Evolutionary conservation across 2,329 filamentous ascomycete species (phyloP).

Genomic region (Niveomyces coronatus): DNA sequence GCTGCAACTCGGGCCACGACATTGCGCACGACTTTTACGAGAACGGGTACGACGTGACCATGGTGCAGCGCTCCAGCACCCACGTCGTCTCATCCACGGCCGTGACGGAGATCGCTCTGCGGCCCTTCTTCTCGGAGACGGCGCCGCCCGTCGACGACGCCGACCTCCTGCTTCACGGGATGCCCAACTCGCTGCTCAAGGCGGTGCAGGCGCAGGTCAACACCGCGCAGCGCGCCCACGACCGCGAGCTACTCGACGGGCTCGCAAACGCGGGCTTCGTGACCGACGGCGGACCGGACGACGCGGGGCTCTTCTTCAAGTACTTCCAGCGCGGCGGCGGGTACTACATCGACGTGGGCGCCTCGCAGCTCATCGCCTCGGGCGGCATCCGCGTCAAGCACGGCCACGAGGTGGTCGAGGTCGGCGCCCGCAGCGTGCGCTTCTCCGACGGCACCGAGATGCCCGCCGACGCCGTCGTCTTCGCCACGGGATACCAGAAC

Average conservation of each 20-base stretch:
- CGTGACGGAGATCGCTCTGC: slow-evolving; percentile 41
- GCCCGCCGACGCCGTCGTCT: slow-evolving; percentile 51
- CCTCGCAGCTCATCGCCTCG: slow-evolving; percentile 48
- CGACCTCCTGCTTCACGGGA: slow-evolving; percentile 48
- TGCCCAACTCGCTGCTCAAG: slow-evolving; percentile 51
- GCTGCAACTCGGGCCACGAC: slow-evolving; percentile 59
- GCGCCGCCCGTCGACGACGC: slow-evolving; percentile 54
- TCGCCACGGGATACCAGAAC: slow-evolving; percentile 57
- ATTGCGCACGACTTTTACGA: slow-evolving; percentile 59
- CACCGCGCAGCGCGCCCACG: slow-evolving; percentile 21
- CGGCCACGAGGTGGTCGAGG: slow-evolving; percentile 41
- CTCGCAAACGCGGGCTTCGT: slow-evolving; percentile 48
- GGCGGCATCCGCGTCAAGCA: slow-evolving; percentile 55
- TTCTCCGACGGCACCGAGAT: slow-evolving; percentile 46
- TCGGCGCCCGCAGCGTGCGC: slow-evolving; percentile 34
- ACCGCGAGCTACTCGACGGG: slow-evolving; percentile 29
- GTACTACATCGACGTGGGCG: slow-evolving; percentile 62
- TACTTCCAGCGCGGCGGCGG: slow-evolving; percentile 56
- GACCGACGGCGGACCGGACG: slow-evolving; percentile 42
- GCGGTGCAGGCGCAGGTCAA: slow-evolving; percentile 39
- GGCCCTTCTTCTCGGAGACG: slow-evolving; percentile 37
- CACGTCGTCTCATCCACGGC: slow-evolving; percentile 49
- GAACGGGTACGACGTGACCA: slow-evolving; percentile 56
- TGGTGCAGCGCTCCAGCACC: slow-evolving; percentile 58
- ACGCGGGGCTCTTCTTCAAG: slow-evolving; percentile 43